Conservation (phyloP, 768 basidiomycete species). For the Mycena leptocephala region DNA sequence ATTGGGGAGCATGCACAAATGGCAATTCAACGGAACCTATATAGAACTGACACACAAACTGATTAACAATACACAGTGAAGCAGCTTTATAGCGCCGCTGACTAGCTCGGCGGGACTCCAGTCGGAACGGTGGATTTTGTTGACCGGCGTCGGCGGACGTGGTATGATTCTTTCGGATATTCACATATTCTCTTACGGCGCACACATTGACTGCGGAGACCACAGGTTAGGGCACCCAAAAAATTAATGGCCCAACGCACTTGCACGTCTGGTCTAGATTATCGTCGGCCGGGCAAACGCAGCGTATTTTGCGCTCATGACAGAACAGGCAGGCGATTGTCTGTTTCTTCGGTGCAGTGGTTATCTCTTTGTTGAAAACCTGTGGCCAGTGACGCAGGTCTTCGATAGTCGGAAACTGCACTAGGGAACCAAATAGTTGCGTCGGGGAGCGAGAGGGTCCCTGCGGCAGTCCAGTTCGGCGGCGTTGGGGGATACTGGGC, state of each 20-base stretch:
- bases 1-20: too few species aligned
- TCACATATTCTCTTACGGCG: neutral
- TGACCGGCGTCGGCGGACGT: neutral
- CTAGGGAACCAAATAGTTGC: neutral
- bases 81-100: neutral
- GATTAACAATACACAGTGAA: too few species aligned
- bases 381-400: neutral
- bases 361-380: neutral
- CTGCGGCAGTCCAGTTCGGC: neutral
- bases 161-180: neutral
- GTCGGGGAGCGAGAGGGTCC: neutral
- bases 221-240: neutral
- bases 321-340: neutral
- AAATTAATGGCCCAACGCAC: neutral
- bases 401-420: neutral
- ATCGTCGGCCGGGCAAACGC: neutral
- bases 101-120: slow-evolving; percentile 34
- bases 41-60: too few species aligned
- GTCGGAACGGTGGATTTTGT: neutral
- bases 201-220: neutral
- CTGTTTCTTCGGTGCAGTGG: neutral
- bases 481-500: neutral
- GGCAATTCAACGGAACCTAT: too few species aligned
- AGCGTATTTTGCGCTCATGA: slow-evolving; percentile 1
- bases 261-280: slow-evolving; percentile 5